Evolutionary conservation across 768 basidiomycete species (phyloP), one percentile per base, ranked within the genome.

Genomic region (Sutorius australiensis): DNA sequence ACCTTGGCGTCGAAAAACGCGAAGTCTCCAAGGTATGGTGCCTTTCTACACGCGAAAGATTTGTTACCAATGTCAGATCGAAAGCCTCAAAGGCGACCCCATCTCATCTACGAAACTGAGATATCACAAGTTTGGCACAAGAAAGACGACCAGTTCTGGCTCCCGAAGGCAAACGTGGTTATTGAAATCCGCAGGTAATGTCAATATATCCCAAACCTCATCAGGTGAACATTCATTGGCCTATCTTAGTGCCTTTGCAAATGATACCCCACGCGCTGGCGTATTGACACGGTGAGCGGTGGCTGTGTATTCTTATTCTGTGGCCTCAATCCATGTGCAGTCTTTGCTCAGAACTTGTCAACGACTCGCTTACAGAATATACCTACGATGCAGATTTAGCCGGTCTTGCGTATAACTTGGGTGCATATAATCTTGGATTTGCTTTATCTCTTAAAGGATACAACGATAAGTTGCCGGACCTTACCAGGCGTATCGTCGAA

Each of bases 111-210:
- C 31, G 80, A 94, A 68, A 89, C 84, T 0, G 72, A 80, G 0
- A 61, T 86, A 27, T 87, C 86, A 5, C 79, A 84, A 12, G 72
- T 98, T 3, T 99, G 95, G 95, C 83, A 94, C 72, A 99, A 99
- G 76, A 94, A 94, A 66, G 97, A 99, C 67, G 95, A 99, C 68
- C 81, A 77, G 55, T 99, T 97, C 75, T 95, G 92, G 89, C 83
- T 95, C 10, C 97, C 97, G 0, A 92, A 90, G 64, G 92, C 93
- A 2, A 79, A 82, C 56, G 79, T 87, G 19, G 72, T 86, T 51
- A 77, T 98, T 49, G 82, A 89, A 59, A 73, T 95, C 41, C 80
- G 87, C 61, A 90, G 82, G 90, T 88, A 65, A 19, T 72, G 36
- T 34, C 36, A 31, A 34, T 39, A 38, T 27, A 28, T 38, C 40